Evolutionary conservation across 768 basidiomycete species (phyloP), one percentile per base, ranked within the genome.

Genomic region (Podaxis sp.): DNA sequence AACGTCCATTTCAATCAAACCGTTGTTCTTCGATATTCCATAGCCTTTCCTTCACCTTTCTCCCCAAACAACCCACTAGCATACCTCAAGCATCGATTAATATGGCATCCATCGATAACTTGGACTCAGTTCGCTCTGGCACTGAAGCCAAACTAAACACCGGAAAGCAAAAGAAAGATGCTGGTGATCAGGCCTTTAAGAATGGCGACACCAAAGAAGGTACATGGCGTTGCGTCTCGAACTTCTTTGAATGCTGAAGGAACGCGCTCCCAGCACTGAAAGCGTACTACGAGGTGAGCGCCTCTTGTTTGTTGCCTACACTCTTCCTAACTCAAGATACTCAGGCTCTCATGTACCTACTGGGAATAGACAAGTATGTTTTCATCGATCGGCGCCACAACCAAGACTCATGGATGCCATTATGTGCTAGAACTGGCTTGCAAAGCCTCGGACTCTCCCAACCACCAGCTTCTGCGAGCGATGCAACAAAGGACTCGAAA

Each of bases 341-440:
- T 40, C 63, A 90, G 91, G 76, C 91, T 24, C 75, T 92, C 56
- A 78, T 92, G 80, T 92, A 86, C 67, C 79, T 93, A 13, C 76
- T 84, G 47, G 92, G 92, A 22, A 73, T 94, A 53, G 88, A 92
- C 80, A 93, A 90, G 91, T 90, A 69, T 63, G 85, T 73, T 51
- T 50, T 12, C 46, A 8, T 52, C 36, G 41, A 50, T 29, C 37
- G 43, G 57, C 53, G 2, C 24, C 17, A 12, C 47, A 29, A 51
- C 33, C 19, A 50, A 19, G 5, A 50, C 9, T 50, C 11, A 27
- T 50, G 8, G 11, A 25, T 17, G 11, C 22, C 49, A 19, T 11
- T 2, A 29, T 17, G 40, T 19, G n/a, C 5, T 61, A 88, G 87
- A 70, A 85, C 81, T 63, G 85, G 85, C 0, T 72, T 87, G 38